Percentiles rank a stretch among this genome's conserved stretches.
Conservation (phyloP, 495 filamentous ascomycete genomes). For the Schizothecium vesticola region DNA sequence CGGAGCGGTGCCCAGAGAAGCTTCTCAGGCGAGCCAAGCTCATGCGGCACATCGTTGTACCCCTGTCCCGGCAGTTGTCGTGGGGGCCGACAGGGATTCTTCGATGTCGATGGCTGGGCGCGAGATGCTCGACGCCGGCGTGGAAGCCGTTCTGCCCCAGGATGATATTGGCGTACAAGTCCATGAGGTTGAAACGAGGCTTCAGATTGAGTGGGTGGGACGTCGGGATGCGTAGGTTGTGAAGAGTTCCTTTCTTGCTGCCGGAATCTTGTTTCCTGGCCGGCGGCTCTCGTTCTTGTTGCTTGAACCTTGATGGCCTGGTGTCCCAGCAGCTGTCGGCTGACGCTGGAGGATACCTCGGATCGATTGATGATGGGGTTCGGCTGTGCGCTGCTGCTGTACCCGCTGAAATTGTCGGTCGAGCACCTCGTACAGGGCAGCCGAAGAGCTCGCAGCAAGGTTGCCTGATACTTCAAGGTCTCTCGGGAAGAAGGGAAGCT, state of each 20-base stretch:
- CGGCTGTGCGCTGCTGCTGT: not conserved
- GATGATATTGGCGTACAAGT: not conserved
- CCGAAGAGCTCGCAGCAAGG: not conserved
- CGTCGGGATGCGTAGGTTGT: not conserved
- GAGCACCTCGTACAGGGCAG: not conserved
- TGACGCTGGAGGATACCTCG: not conserved
- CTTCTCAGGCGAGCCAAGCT: not conserved
- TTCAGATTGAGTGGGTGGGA: not conserved
- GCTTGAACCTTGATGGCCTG: not conserved
- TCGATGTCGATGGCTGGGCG: not conserved
- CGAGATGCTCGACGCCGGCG: not conserved
- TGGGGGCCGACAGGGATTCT: not conserved
- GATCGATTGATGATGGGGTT: not conserved
- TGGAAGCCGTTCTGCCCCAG: not conserved
- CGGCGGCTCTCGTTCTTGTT: not conserved
- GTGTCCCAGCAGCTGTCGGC: not conserved
- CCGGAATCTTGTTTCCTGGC: not conserved
- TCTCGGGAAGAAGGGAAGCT: not conserved
- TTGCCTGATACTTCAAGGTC: not conserved
- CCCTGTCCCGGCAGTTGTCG: not conserved
- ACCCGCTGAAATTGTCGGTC: not conserved
- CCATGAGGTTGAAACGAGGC: not conserved
- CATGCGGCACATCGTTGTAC: not conserved
- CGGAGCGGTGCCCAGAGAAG: not conserved
- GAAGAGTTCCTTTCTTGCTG: not conserved